Base-by-base conservation (phyloP, 2,329 filamentous ascomycete genomes). In the Colletotrichum cereale region DNA sequence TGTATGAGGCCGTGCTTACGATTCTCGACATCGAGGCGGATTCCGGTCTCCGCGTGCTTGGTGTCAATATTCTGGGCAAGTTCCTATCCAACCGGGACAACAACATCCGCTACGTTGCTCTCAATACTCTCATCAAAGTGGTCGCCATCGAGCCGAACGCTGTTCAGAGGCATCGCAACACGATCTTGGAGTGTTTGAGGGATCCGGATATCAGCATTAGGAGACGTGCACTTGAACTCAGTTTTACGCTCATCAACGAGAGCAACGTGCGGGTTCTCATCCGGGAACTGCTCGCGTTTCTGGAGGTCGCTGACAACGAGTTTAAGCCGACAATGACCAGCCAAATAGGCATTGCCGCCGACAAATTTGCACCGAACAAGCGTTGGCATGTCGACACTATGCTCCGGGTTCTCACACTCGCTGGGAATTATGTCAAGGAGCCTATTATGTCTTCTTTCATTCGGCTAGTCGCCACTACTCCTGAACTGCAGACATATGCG, bases 311-410 rank as follows among this genome's bases (percentile, higher is more conserved):
- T 66, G 96, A 99, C 78, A 97, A 97, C 75, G 96, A 99, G 81
- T 99, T 99, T 85, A 99, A 99, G 84, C 94, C 96, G 8, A 94
- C 94, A 64, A 98, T 99, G 95, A 99, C 96, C 2, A 96, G 92
- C 64, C 96, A 99, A 79, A 99, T 99, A 80, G 96, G 96, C 31
- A 94, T 99, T 77, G 96, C 97, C 14, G 96, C 97, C 8, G 96
- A 99, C 81, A 91, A 96, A 75, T 99, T 94, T 82, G 93, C 96
- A 2, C 97, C 96, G 0, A 98, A 96, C 84, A 98, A 98, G 84
- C 89, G 96, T 79, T 99, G 96, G 96, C 96, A 99, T 80, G 92
- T 98, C 76, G 96, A 99, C 79, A 99, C 97, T 2, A 98, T 99
- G 92, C 86, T 99, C 65, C 90, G 97, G 29, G 95, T 99, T 31